Evolutionary conservation across 345 rosid genomes (phyloP).

Genomic region (Geranium brycei): DNA sequence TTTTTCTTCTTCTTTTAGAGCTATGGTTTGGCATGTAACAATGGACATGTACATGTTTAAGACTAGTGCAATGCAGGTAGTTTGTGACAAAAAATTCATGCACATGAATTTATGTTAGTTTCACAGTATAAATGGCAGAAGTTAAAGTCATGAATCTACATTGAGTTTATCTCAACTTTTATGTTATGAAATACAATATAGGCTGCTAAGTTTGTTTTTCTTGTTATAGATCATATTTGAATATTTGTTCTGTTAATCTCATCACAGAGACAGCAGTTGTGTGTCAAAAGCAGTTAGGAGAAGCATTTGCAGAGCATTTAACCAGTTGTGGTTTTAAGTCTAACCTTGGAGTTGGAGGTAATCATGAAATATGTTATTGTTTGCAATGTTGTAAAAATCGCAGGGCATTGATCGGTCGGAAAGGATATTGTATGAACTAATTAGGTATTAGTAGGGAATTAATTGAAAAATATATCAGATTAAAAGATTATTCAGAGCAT

Average conservation of each 20-base stretch:
- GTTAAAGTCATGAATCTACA: background rate
- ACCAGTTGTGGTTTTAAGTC: conserved; percentile 78
- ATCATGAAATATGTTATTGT: conserved; percentile 9
- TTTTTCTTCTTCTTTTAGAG: too few species aligned
- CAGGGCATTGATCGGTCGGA: too few species aligned
- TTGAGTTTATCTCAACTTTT: background rate
- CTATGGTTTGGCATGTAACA: too few species aligned
- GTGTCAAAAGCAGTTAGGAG: conserved; percentile 77
- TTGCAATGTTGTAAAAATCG: too few species aligned
- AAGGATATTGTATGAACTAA: too few species aligned
- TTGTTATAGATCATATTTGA: background rate
- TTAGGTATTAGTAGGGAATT: too few species aligned
- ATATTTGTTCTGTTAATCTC: conserved; percentile 39
- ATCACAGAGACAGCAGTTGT: conserved; percentile 84
- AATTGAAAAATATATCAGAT: too few species aligned
- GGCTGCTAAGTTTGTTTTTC: background rate
- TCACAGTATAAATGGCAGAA: background rate
- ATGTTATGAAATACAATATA: background rate
- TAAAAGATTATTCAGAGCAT: too few species aligned
- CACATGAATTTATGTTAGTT: background rate
- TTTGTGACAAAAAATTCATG: background rate
- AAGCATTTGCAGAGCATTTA: conserved; percentile 75
- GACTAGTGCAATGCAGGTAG: background rate
- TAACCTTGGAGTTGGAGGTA: conserved; percentile 75
- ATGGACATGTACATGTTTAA: too few species aligned